Base-by-base conservation (phyloP, 768 basidiomycete species). In the Rhodotorula babjevae region DNA sequence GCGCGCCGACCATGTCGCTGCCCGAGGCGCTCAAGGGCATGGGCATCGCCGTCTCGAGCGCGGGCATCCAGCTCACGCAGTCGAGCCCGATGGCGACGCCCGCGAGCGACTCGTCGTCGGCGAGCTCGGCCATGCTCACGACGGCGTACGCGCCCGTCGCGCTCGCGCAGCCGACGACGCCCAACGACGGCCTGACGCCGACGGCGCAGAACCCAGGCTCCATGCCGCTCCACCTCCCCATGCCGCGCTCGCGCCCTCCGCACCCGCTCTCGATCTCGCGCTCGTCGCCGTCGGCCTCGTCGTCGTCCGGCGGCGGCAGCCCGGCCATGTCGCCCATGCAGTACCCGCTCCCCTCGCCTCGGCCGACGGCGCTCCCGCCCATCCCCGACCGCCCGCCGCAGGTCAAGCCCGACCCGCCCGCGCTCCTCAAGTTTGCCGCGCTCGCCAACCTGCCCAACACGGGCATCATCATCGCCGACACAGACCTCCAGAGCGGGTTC, bases 381-480 rank as follows among this genome's bases (percentile, higher is more conserved):
- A 42, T 61, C 2, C 50, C 65, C 15, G 47, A 21, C 15, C 21
- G 49, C 7, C 27, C 42, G 2, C 59, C 63, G 0, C 23, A 27
- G 0, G 25, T 63, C 11, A 56, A 36, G 46, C 69, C 73, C 4
- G 66, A 71, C 25, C 40, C 46, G 6, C 46, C 69, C 6, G 19
- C 65, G 2, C 62, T 74, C 33, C 69, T 74, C 31, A 63, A 63
- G 19, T 68, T 63, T 49, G 65, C 75, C 19, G 65, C 71, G 16
- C 44, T 76, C 25, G 65, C 71, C 18, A 68, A 62, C 40, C 62
- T 72, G 9, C 75, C 75, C 6, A 65, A 72, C 12, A 72, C 71
- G 14, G 75, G 75, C 33, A 68, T 76, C 52, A 76, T 76, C 67
- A 50, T 76, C 50, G 25, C 65, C 40, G 64, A 72, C 31, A 2